These are phyloP conservation scores for Kitagawia praeruptora DNA, from an alignment of 129 eudicot species.

Conservation along the genomic window DNA sequence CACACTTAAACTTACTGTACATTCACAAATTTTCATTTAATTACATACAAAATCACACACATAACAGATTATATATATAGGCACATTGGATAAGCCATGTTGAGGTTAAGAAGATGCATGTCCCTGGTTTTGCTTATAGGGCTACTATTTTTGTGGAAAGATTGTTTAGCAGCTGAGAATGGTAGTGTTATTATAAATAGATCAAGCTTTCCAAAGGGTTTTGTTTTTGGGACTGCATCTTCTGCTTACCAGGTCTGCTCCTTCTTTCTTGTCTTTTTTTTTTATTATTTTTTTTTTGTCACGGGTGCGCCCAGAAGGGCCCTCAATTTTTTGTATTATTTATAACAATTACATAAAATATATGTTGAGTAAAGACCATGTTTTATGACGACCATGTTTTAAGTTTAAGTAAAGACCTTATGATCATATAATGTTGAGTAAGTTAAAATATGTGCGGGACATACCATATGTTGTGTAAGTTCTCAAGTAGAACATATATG, in stretches of 20 bases:
- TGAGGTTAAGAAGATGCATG: background rate
- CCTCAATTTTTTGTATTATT: no score
- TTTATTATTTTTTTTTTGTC: background rate
- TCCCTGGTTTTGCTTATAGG: background rate
- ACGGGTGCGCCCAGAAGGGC: no score
- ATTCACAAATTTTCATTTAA: background rate
- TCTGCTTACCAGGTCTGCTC: constrained; percentile 39
- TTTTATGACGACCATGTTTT: no score
- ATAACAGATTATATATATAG: background rate
- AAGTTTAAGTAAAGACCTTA: no score
- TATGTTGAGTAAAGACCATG: no score
- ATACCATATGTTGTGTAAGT: no score
- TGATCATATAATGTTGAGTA: no score
- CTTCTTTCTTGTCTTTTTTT: background rate
- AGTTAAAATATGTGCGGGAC: no score
- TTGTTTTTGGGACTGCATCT: constrained; percentile 49
- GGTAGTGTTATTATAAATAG: background rate
- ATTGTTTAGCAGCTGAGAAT: constrained; percentile 2
- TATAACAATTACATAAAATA: no score
- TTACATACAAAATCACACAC: background rate
- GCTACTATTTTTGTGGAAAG: background rate
- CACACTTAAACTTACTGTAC: background rate
- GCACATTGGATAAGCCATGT: no score
- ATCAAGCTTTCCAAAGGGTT: constrained; percentile 30
- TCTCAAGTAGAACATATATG: no score